Evolutionary conservation across 192 early-diverging fungal genomes (phyloP).

Genomic region (Podila horticola): DNA sequence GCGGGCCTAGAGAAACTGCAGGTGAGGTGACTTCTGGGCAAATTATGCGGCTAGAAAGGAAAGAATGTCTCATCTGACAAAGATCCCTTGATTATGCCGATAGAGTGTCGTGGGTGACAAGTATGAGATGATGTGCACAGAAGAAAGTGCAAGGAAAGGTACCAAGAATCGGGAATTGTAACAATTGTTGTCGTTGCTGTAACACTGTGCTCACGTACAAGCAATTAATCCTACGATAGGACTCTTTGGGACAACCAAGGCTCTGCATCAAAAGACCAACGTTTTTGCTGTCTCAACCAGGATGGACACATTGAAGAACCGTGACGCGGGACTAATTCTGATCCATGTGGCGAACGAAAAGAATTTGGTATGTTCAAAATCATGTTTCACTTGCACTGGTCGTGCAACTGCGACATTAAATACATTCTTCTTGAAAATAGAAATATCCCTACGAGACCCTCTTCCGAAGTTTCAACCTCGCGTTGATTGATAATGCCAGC

Average conservation of each 20-base stretch:
- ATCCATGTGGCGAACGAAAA: slow-evolving; percentile 83
- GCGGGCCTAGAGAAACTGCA: slow-evolving; percentile 80
- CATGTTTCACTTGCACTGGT: not conserved
- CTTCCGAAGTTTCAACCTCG: slow-evolving; percentile 91
- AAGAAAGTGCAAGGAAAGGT: slow-evolving; percentile 80
- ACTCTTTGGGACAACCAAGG: slow-evolving; percentile 75
- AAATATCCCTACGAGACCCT: slow-evolving; percentile 90
- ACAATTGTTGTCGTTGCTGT: not conserved
- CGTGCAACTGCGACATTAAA: not conserved
- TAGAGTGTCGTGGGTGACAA: slow-evolving; percentile 82
- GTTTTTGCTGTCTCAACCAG: slow-evolving; percentile 88
- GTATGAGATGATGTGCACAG: slow-evolving; percentile 85
- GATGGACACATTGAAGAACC: slow-evolving; percentile 76
- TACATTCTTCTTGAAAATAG: slow-evolving; percentile 20
- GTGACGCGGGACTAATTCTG: slow-evolving; percentile 89
- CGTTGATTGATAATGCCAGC: slow-evolving; percentile 93
- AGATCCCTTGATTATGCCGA: not conserved
- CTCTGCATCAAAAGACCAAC: slow-evolving; percentile 82
- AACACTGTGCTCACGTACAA: not conserved
- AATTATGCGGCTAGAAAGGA: not conserved
- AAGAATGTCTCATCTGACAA: not conserved
- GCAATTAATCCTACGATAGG: slow-evolving; percentile 29
- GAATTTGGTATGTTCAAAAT: slow-evolving; percentile 59
- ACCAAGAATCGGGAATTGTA: not conserved
- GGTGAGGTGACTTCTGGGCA: slow-evolving; percentile 39